Base-by-base conservation (phyloP, 1,284 basidiomycete species). In the Anthracocystis walkeri region DNA sequence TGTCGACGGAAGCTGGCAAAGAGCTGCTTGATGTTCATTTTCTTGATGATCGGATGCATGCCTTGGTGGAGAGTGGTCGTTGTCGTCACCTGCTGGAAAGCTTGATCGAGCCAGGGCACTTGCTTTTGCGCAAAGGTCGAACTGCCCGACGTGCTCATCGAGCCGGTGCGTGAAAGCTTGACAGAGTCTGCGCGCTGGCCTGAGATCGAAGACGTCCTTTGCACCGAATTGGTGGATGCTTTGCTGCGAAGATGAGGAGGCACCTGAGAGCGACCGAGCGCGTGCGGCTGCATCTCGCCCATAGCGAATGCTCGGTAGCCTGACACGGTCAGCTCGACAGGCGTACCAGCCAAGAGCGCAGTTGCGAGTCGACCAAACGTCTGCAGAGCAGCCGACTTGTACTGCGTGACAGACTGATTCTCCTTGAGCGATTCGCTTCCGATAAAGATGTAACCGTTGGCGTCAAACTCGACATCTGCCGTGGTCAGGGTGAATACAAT, bases 101-200 rank as follows among this genome's bases (percentile, higher is more conserved):
- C 78, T 33, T 65, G 57, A 48, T 82, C 78, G 12, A 82, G 60
- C 80, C 80, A 82, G 3, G 77, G 67, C 27, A 82, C 75, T 27
- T 75, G 64, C 50, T 68, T 73, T 18, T 65, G 65, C 27, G 54
- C 33, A 18, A 70, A 62, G 4, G 58, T 41, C 2, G 62, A 53
- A 41, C 59, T 63, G 45, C 40, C 38, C 5, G 65, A 58, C 0
- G 58, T 64, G 52, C 67, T 70, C 16, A 63, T 44, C 5, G 56
- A 59, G 7, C 51, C 62, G n/a, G 53, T 61, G 16, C 65, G 33
- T 5, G 41, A 20, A 7, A 57, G 57, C 21, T 53, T 58, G n/a
- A 20, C 18, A 4, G 67, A 49, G 8, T 46, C 51, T 7, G 45
- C 23, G 20, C 46, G 49, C 29, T 61, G 56, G 10, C 50, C 48